Conservation (phyloP, 306 rosid genomes). For the Psophocarpus tetragonolobus region DNA sequence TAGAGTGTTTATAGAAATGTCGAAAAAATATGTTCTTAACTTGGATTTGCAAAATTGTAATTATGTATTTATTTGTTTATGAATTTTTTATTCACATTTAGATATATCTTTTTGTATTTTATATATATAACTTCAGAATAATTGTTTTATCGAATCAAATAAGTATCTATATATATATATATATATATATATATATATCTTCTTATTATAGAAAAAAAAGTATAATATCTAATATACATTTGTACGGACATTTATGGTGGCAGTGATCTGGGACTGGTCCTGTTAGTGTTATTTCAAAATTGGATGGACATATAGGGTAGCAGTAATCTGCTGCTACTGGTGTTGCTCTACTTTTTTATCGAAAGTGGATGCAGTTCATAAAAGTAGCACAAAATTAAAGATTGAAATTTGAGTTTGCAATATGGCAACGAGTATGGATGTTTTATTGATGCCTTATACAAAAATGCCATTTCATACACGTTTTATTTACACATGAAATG, state of each 20-base stretch:
- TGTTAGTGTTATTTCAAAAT: not conserved
- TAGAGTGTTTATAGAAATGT: not conserved
- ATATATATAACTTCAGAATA: not conserved
- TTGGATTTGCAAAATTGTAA: not conserved
- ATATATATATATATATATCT: no score
- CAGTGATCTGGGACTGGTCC: not conserved
- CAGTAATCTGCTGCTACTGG: conserved; percentile 3
- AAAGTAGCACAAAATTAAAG: not conserved
- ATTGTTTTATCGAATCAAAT: not conserved
- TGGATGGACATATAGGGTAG: not conserved
- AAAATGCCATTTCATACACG: not conserved
- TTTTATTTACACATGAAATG: not conserved
- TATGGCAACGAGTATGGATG: not conserved
- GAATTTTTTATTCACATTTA: not conserved
- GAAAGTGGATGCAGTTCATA: not conserved
- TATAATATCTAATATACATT: not conserved
- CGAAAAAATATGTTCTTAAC: not conserved
- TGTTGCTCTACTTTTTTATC: not conserved
- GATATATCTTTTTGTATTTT: not conserved
- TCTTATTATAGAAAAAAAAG: no score
- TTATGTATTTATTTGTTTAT: not conserved
- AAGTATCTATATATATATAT: no score
- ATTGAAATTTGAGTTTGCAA: conserved; percentile 17
- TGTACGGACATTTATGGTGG: not conserved
- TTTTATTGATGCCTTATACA: not conserved